These are phyloP conservation scores for Phytophthora citrophthora DNA, from an alignment of 352 stramenopile genomes.

Conservation along the genomic window DNA sequence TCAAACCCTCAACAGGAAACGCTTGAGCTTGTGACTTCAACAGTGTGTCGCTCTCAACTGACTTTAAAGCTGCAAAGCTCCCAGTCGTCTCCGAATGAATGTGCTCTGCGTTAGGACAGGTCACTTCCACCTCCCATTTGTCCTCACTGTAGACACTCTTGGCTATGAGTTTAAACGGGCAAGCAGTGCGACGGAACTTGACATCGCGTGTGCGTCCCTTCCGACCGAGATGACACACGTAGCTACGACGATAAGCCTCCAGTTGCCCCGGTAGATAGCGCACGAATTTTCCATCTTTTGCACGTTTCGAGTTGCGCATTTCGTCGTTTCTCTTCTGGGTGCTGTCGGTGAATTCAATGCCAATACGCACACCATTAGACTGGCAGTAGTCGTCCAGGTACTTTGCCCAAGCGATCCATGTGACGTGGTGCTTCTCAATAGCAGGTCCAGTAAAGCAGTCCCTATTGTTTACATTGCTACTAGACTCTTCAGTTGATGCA, in stretches of 20 bases:
- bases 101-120: constrained; percentile 5
- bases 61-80: neutral
- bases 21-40: neutral
- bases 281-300: constrained; percentile 11
- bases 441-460: neutral
- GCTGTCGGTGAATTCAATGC: constrained; percentile 15
- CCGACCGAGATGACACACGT: constrained; percentile 12
- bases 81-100: constrained; percentile 6
- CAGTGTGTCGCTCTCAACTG: neutral
- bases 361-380: constrained; percentile 8
- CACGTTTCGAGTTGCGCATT: constrained; percentile 14
- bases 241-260: constrained; percentile 18
- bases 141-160: constrained; percentile 6
- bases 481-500: neutral
- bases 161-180: constrained; percentile 11
- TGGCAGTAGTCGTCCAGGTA: constrained; percentile 12
- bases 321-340: constrained; percentile 16
- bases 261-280: constrained; percentile 1
- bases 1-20: neutral
- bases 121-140: constrained; percentile 13
- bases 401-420: constrained; percentile 10
- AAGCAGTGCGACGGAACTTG: constrained; percentile 15
- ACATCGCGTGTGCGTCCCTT: constrained; percentile 11
- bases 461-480: neutral
- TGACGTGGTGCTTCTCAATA: constrained; percentile 9